Evolutionary conservation across 768 basidiomycete genomes (phyloP).

Genomic region (Panaeolus papilionaceus): DNA sequence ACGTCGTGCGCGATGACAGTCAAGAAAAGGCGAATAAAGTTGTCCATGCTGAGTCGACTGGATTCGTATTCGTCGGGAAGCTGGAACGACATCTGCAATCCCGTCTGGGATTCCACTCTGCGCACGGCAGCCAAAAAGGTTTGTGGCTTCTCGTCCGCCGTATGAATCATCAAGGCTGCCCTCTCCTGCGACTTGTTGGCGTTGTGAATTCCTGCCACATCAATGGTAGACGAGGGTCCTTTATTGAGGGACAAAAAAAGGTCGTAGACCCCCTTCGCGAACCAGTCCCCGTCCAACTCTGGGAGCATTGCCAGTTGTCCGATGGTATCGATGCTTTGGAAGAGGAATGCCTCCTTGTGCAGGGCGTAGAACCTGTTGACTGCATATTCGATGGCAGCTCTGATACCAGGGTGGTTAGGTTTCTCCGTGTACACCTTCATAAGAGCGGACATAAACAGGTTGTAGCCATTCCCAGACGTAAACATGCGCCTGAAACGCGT

Average conservation of each 20-base stretch:
- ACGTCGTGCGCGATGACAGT: slow-evolving; percentile 84
- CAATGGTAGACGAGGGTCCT: slow-evolving; percentile 47
- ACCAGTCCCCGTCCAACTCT: slow-evolving; percentile 52
- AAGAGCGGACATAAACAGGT: slow-evolving; percentile 75
- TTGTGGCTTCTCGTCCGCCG: slow-evolving; percentile 78
- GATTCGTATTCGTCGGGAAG: slow-evolving; percentile 68
- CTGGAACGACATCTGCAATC: slow-evolving; percentile 46
- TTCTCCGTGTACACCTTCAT: slow-evolving; percentile 74
- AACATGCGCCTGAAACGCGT: slow-evolving; percentile 82
- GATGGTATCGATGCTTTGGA: slow-evolving; percentile 71
- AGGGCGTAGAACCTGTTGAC: slow-evolving; percentile 75
- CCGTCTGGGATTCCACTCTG: slow-evolving; percentile 47
- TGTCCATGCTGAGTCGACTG: slow-evolving; percentile 60
- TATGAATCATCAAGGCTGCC: slow-evolving; percentile 71
- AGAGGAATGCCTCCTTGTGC: slow-evolving; percentile 76
- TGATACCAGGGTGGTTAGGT: slow-evolving; percentile 61
- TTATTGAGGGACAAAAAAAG: slow-evolving; percentile 64
- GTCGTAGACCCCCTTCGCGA: slow-evolving; percentile 60
- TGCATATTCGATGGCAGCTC: slow-evolving; percentile 73
- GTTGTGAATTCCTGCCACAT: slow-evolving; percentile 72
- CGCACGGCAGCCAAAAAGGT: slow-evolving; percentile 65
- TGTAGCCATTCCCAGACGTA: slow-evolving; percentile 73
- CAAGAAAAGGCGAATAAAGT: slow-evolving; percentile 74
- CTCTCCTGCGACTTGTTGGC: slow-evolving; percentile 69
- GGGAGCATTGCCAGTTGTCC: slow-evolving; percentile 60